Conservation (phyloP, 225 moss, liverwort and hornwort species). For the Polytrichum formosum region DNA sequence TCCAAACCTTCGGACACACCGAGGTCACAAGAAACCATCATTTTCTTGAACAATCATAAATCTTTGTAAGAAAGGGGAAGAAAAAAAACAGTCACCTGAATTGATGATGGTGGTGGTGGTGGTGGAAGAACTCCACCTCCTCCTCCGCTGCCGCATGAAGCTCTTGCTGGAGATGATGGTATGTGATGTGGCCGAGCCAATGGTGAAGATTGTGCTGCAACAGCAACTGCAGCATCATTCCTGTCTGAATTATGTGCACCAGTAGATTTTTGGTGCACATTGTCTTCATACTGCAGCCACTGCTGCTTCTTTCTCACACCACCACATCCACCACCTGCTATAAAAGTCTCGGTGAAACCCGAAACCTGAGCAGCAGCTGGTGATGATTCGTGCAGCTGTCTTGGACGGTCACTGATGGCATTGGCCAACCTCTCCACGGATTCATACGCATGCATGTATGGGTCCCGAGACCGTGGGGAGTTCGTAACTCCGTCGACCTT, state of each 20-base stretch:
- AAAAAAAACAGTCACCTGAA: too few species aligned
- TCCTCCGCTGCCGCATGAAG: too few species aligned
- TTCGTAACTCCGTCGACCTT: conserved; percentile 6
- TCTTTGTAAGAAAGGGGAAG: too few species aligned
- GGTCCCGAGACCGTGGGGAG: conserved; percentile 7
- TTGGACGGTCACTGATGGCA: conserved; percentile 43
- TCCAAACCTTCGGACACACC: too few species aligned
- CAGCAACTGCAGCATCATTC: conserved; percentile 3
- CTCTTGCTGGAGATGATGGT: too few species aligned
- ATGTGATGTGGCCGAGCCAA: too few species aligned
- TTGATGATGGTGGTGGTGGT: too few species aligned
- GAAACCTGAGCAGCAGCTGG: too few species aligned
- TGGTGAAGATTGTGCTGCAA: too few species aligned
- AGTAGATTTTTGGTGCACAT: background rate
- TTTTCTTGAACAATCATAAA: too few species aligned
- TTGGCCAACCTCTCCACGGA: conserved; percentile 38
- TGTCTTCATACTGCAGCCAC: conserved; percentile 17
- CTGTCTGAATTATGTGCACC: conserved; percentile 1
- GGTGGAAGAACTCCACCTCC: too few species aligned
- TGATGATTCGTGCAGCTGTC: background rate
- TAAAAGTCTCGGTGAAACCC: background rate
- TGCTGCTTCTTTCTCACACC: conserved; percentile 14
- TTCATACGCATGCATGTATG: conserved; percentile 28
- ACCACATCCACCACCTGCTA: background rate
- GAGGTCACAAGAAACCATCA: too few species aligned